Evolutionary conservation across 352 stramenopile species (phyloP).

Genomic region (Sclerospora graminicola): DNA sequence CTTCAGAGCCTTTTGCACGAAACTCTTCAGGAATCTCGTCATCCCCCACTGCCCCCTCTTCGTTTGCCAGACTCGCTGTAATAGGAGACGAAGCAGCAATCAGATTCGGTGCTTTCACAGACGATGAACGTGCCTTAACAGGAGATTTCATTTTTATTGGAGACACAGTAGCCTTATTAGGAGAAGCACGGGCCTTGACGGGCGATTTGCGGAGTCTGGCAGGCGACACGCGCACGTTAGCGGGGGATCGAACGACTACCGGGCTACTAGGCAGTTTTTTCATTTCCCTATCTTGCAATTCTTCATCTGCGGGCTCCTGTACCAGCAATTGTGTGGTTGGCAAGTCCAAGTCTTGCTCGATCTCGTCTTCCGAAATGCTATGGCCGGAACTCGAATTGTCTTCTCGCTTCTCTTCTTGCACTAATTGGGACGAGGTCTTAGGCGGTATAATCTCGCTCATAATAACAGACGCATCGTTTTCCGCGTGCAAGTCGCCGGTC

Average conservation of each 20-base stretch:
- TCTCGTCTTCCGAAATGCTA: constrained; percentile 11
- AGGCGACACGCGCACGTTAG: constrained; percentile 4
- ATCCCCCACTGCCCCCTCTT: constrained; percentile 3
- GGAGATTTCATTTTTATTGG: constrained; percentile 3
- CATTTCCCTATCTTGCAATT: constrained; percentile 1
- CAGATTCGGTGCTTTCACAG: neutral
- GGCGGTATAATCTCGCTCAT: neutral
- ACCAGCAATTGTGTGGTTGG: constrained; percentile 32
- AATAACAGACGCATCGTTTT: neutral
- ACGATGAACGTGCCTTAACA: constrained; percentile 4
- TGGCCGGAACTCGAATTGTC: constrained; percentile 10
- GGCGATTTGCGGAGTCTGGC: constrained; percentile 5
- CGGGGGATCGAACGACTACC: neutral
- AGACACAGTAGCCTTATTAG: constrained; percentile 4
- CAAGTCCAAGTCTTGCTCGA: constrained; percentile 23
- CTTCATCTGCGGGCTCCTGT: constrained; percentile 10
- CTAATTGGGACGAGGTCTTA: neutral
- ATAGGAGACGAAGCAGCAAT: constrained; percentile 2
- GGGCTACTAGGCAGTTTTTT: constrained; percentile 5
- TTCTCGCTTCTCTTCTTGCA: constrained; percentile 17
- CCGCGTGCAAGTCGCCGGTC: constrained; percentile 1
- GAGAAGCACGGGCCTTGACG: constrained; percentile 3
- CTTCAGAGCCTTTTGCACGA: constrained; percentile 16
- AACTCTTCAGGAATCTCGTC: constrained; percentile 18
- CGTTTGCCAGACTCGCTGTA: neutral